Conservation (phyloP, 2,329 filamentous ascomycete species). For the Cryphonectria nitschkei region DNA sequence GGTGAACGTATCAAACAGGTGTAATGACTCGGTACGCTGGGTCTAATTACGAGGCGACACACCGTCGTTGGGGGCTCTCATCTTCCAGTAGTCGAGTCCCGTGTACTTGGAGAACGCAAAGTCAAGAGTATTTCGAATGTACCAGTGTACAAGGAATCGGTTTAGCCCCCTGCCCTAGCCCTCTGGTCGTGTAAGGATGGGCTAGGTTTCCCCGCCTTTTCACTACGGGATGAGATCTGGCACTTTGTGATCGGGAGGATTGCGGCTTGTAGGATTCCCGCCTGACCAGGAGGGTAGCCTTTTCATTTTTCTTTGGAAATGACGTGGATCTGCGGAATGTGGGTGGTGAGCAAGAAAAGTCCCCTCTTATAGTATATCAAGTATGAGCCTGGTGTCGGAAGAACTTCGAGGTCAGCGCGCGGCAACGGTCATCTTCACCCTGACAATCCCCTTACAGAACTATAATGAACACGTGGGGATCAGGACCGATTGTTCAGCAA, state of each 20-base stretch:
- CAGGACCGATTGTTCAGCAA: background rate
- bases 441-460: background rate
- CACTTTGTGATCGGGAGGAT: slow-evolving; percentile 3
- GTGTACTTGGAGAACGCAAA: background rate
- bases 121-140: background rate
- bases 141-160: background rate
- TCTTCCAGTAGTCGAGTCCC: background rate
- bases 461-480: background rate
- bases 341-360: background rate
- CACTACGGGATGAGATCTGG: slow-evolving; percentile 8
- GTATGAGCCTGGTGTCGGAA: background rate
- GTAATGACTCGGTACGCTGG: background rate
- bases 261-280: slow-evolving; percentile 21
- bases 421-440: background rate
- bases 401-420: background rate
- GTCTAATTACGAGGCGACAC: background rate
- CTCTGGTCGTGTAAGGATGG: background rate
- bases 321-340: background rate
- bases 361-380: background rate
- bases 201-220: slow-evolving; percentile 10
- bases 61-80: background rate
- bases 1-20: background rate
- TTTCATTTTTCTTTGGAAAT: too few species aligned
- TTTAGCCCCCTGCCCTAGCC: slow-evolving; percentile 7
- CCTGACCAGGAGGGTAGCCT: background rate